These are phyloP conservation scores for Patellaria atrata DNA, from an alignment of 495 filamentous ascomycete genomes.

Conservation along the genomic window DNA sequence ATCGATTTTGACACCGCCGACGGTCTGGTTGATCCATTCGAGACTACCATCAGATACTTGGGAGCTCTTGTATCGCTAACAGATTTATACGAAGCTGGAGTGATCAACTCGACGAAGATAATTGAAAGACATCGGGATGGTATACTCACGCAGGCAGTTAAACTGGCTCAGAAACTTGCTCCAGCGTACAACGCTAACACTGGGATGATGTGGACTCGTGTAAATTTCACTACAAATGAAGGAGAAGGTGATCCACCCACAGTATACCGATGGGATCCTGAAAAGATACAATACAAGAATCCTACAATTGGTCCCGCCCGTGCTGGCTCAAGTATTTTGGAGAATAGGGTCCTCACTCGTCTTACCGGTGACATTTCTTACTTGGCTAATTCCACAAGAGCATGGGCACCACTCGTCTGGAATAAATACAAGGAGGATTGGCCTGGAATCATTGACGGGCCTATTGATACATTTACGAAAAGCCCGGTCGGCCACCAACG, in stretches of 20 bases:
- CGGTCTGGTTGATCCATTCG: conserved; percentile 23
- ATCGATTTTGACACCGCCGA: conserved; percentile 21
- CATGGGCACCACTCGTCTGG: conserved; percentile 26
- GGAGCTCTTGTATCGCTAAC: conserved; percentile 22
- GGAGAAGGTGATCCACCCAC: conserved; percentile 13
- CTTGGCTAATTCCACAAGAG: conserved; percentile 16
- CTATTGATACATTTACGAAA: conserved; percentile 21
- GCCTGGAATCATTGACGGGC: conserved; percentile 18
- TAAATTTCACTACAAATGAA: conserved; percentile 18
- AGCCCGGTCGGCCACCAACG: conserved; percentile 12
- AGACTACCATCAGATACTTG: conserved; percentile 24
- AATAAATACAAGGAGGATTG: conserved; percentile 11
- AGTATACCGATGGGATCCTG: conserved; percentile 9
- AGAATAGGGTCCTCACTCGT: conserved; percentile 19
- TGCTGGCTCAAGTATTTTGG: conserved; percentile 20
- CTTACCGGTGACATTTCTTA: conserved; percentile 19
- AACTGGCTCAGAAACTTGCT: conserved; percentile 19
- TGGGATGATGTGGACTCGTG: conserved; percentile 23
- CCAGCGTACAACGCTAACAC: conserved; percentile 24
- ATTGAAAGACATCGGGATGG: too few relatives aligned
- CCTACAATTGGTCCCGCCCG: conserved; percentile 19
- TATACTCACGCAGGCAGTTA: conserved; percentile 20
- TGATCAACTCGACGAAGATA: conserved; percentile 8
- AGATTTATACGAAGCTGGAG: conserved; percentile 19
- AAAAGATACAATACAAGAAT: conserved; percentile 12